Evolutionary conservation across 1,139 yeast species (phyloP), one percentile per base, ranked within the genome.

Genomic region (Scheffersomyces insectosa): DNA sequence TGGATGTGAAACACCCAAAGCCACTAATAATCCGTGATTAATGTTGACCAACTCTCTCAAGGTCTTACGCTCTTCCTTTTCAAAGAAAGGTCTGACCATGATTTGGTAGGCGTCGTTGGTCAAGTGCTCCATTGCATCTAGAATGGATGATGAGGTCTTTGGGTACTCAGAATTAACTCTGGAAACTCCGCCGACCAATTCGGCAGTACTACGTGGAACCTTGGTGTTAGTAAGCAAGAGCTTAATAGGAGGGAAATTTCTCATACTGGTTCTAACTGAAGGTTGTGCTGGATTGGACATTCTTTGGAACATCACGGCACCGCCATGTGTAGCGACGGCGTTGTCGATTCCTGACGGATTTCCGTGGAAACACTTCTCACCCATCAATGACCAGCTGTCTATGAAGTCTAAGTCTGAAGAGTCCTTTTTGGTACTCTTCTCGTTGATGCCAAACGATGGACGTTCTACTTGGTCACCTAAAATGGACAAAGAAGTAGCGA

Each of bases 311-410:
- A 86, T 75, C 1, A 93, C 96, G 0, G 98, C 98, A 37, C 97
- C 97, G 25, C 99, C 99, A 53, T 84, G 83, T 0, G 97, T 86
- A 3, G 99, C 96, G 40, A 93, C 97, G 0, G 97, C 91, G 59
- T 93, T 93, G 62, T 93, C 99, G 43, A 95, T 90, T 12, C 99
- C 99, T 15, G 95, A 85, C 9, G 99, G 99, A 54, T 88, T 91
- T 1, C 99, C 99, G 60, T 93, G 98, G 57, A 90, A 88, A 62
- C 97, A 89, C 58, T 86, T 86, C 64, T 93, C 99, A 33, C 98
- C 98, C 70, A 91, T 75, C 50, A 86, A 85, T 1, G 98, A 85
- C 97, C 97, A 91, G 6, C 74, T 66, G 55, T 93, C 93, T 47
- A 93, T 83, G 52, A 83, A 77, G 8, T 77, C 72, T 34, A 85